Conservation (phyloP, 148 eudicot species). For the Limonium bicolor region DNA sequence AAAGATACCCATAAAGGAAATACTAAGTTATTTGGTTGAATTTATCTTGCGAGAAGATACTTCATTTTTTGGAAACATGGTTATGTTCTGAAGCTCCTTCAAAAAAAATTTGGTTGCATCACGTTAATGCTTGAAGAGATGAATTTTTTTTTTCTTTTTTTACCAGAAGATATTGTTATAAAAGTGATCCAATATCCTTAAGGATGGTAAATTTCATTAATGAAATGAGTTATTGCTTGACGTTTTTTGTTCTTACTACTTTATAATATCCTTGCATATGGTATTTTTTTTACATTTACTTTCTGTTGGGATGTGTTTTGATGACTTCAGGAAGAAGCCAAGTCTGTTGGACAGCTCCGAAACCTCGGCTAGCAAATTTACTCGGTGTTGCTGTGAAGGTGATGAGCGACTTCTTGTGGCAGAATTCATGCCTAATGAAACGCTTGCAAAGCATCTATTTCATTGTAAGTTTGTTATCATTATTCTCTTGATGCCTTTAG, state of each 20-base stretch:
- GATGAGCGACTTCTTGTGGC: conserved; percentile 86
- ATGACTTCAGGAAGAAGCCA: conserved; percentile 70
- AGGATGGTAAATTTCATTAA: neutral
- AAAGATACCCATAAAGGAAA: no score
- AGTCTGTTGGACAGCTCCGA: conserved; percentile 85
- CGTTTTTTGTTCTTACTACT: neutral
- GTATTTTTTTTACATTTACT: no score
- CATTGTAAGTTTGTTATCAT: conserved; percentile 58
- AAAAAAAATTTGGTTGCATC: no score
- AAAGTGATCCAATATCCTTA: no score
- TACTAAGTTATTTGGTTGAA: no score
- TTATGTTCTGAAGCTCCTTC: no score
- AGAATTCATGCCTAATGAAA: conserved; percentile 94
- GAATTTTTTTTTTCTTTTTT: no score
- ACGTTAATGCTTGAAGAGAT: no score
- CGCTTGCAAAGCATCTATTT: conserved; percentile 85
- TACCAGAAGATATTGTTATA: no score
- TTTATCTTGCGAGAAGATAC: no score
- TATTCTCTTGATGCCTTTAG: neutral
- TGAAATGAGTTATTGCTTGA: neutral
- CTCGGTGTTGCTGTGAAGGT: conserved; percentile 92
- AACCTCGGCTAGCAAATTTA: conserved; percentile 61
- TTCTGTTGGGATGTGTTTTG: conserved; percentile 2
- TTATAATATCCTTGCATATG: no score
- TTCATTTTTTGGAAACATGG: no score